These are phyloP conservation scores for Amauroascus niger DNA, from an alignment of 2,329 filamentous ascomycete genomes.

Conservation along the genomic window DNA sequence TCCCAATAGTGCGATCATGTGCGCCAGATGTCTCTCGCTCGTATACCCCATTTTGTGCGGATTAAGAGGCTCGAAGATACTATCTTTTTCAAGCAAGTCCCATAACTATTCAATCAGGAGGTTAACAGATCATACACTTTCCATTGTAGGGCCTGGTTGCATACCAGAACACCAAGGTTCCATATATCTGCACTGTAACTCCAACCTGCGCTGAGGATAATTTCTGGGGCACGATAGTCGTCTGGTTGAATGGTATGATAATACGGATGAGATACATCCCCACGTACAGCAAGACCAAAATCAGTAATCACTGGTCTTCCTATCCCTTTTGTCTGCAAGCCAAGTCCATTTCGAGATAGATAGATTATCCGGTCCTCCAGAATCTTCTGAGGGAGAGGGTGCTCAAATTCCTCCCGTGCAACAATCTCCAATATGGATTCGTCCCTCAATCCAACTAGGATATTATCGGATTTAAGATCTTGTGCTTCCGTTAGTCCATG, in stretches of 20 bases:
- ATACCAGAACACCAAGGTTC: constrained; percentile 31
- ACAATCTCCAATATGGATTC: constrained; percentile 19
- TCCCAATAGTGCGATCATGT: constrained; percentile 14
- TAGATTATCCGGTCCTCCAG: constrained; percentile 27
- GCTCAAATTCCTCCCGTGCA: constrained; percentile 23
- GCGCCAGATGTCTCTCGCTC: constrained; percentile 18
- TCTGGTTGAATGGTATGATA: constrained; percentile 21
- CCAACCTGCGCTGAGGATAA: constrained; percentile 28
- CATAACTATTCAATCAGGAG: constrained; percentile 27
- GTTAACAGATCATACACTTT: neutral
- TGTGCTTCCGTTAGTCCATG: constrained; percentile 6
- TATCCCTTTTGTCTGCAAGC: constrained; percentile 18
- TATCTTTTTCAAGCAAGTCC: constrained; percentile 25
- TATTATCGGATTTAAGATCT: constrained; percentile 39
- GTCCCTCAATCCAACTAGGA: constrained; percentile 30
- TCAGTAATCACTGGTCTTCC: constrained; percentile 27
- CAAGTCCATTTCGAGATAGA: constrained; percentile 27
- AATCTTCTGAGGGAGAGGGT: constrained; percentile 26
- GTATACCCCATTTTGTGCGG: constrained; percentile 17
- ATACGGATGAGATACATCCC: constrained; percentile 16
- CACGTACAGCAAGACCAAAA: constrained; percentile 27
- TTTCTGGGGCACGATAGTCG: constrained; percentile 30
- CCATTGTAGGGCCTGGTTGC: neutral
- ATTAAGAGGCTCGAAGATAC: constrained; percentile 24
- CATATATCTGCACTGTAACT: constrained; percentile 32